These are phyloP conservation scores for Skeletonema marinoi DNA, from an alignment of 108 stramenopile species.

Conservation along the genomic window DNA sequence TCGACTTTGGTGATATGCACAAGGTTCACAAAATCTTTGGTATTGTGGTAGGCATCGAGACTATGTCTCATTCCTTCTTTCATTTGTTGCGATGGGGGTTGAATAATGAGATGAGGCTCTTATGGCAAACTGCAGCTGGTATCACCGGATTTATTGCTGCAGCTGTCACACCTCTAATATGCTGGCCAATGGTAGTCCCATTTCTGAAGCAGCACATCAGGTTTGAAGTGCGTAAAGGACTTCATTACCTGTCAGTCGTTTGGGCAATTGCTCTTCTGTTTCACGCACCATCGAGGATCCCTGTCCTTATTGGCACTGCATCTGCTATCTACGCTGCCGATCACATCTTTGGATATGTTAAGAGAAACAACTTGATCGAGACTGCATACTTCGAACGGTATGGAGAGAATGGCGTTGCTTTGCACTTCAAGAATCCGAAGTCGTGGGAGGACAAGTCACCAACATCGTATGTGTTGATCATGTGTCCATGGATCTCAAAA, in stretches of 20 bases:
- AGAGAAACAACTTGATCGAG: neutral
- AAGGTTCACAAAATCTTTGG: conserved; percentile 29
- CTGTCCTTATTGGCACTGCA: neutral
- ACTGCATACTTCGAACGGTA: no score
- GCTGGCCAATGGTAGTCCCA: conserved; percentile 27
- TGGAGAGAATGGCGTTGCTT: neutral
- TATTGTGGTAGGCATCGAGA: conserved; percentile 24
- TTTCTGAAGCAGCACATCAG: conserved; percentile 7
- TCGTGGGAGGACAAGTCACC: neutral
- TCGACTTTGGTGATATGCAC: conserved; percentile 25
- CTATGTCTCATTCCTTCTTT: conserved; percentile 16
- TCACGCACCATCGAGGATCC: conserved; percentile 24
- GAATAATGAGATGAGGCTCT: conserved; percentile 3
- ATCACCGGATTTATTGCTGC: conserved; percentile 24
- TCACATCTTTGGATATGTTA: neutral
- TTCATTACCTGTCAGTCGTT: conserved; percentile 26
- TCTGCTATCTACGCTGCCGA: neutral
- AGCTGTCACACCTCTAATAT: conserved; percentile 11
- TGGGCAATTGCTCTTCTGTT: conserved; percentile 18
- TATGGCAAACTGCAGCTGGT: conserved; percentile 16
- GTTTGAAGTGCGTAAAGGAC: conserved; percentile 23
- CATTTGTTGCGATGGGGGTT: conserved; percentile 15
- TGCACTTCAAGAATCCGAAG: neutral
- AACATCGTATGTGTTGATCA: neutral
- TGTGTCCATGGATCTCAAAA: neutral